These are phyloP conservation scores for Alnus rubra DNA, from an alignment of 306 rosid species.

Conservation along the genomic window DNA sequence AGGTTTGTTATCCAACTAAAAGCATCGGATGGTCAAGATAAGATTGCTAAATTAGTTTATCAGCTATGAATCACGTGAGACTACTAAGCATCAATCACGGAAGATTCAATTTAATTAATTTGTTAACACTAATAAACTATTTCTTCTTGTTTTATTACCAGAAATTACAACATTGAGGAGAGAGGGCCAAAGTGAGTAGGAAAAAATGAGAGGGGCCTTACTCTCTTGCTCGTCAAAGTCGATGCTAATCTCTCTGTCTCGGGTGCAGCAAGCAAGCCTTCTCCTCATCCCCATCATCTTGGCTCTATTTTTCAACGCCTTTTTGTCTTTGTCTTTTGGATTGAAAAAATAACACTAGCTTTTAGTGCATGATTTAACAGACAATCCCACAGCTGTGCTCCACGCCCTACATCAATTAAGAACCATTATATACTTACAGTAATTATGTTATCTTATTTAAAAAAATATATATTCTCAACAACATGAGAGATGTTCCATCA, in stretches of 20 bases:
- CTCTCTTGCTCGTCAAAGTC: slow-evolving; percentile 80
- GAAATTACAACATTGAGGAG: background rate
- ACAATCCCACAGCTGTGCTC: slow-evolving; percentile 23
- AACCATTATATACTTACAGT: slow-evolving; percentile 1
- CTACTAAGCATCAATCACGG: slow-evolving; percentile 18
- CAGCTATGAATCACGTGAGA: background rate
- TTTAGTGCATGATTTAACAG: background rate
- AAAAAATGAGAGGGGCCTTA: slow-evolving; percentile 34
- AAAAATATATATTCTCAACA: background rate
- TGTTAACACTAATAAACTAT: too few species aligned
- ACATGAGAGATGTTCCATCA: slow-evolving; percentile 3
- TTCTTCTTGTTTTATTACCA: too few species aligned
- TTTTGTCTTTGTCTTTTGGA: background rate
- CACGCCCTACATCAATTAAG: slow-evolving; percentile 33
- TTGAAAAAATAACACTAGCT: background rate
- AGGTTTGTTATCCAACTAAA: background rate
- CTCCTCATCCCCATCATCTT: slow-evolving; percentile 47
- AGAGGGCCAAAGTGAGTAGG: too few species aligned
- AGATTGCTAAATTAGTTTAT: background rate
- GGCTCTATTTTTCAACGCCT: background rate
- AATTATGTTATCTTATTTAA: slow-evolving; percentile 17
- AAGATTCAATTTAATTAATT: background rate
- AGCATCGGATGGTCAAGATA: background rate
- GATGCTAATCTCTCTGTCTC: slow-evolving; percentile 61
- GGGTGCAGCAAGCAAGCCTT: slow-evolving; percentile 73